Conservation (phyloP, 2,329 filamentous ascomycete genomes). For the Claviceps quebecensis region DNA sequence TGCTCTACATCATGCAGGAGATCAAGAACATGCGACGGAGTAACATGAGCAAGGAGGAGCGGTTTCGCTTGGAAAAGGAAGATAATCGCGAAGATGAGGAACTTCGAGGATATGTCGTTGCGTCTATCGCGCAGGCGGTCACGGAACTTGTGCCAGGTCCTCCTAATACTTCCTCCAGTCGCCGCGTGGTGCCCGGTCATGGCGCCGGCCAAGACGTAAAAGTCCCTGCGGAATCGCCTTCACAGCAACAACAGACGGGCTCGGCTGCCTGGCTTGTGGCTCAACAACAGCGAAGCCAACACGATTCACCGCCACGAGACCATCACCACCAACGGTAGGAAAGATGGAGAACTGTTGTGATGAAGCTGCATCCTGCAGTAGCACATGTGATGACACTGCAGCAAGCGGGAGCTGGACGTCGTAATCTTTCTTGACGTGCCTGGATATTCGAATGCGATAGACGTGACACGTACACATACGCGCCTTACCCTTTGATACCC, state of each 20-base stretch:
- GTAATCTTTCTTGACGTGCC: too few relatives aligned
- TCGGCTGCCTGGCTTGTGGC: slow-evolving; percentile 37
- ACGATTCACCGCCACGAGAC: slow-evolving; percentile 31
- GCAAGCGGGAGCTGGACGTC: too few relatives aligned
- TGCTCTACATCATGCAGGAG: slow-evolving; percentile 84
- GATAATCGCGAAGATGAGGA: slow-evolving; percentile 64
- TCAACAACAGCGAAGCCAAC: slow-evolving; percentile 28
- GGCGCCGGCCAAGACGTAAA: slow-evolving; percentile 38
- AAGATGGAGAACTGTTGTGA: neutral
- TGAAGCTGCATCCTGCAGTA: neutral
- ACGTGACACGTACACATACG: too few relatives aligned
- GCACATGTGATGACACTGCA: neutral
- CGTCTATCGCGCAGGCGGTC: slow-evolving; percentile 59
- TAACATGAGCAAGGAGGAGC: slow-evolving; percentile 75
- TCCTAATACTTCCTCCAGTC: slow-evolving; percentile 12
- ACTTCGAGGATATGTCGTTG: slow-evolving; percentile 59
- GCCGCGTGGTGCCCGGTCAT: slow-evolving; percentile 9
- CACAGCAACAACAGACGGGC: slow-evolving; percentile 34
- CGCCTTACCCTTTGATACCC: too few relatives aligned
- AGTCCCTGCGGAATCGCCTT: slow-evolving; percentile 45
- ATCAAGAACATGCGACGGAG: slow-evolving; percentile 72
- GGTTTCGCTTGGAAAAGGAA: slow-evolving; percentile 68
- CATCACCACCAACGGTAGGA: slow-evolving; percentile 21
- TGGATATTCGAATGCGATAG: too few relatives aligned
- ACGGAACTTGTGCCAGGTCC: slow-evolving; percentile 48